phyloP scores from a whole-genome alignment of 768 basidiomycete genomes.

The Kwoniella europaea region DNA sequence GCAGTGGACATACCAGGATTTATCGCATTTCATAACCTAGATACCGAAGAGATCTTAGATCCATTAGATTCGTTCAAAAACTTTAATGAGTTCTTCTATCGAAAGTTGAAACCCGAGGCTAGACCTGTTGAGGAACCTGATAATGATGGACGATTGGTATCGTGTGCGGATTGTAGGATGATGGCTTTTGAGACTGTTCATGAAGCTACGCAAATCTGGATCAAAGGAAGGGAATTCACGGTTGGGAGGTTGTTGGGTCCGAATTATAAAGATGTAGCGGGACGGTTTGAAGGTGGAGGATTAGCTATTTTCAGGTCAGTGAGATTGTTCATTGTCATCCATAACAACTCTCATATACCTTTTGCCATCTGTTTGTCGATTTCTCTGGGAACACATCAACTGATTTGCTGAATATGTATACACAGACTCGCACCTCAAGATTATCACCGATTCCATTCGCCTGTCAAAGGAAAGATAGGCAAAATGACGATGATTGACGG shows the following conservation, averaged over 20 bases:
- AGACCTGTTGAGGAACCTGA: constrained; percentile 74
- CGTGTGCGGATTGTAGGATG: constrained; percentile 93
- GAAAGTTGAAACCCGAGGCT: constrained; percentile 82
- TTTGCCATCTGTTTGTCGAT: too few relatives aligned
- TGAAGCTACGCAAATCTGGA: constrained; percentile 90
- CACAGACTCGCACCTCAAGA: constrained; percentile 66
- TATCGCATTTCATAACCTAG: constrained; percentile 85
- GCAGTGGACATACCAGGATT: constrained; percentile 82
- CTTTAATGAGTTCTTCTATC: constrained; percentile 87
- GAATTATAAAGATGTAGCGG: constrained; percentile 70
- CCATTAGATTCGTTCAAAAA: constrained; percentile 84
- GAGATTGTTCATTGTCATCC: too few relatives aligned
- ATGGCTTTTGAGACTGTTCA: constrained; percentile 87
- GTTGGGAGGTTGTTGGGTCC: constrained; percentile 80
- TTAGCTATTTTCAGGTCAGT: constrained; percentile 77
- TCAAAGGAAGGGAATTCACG: constrained; percentile 94
- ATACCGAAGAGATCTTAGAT: constrained; percentile 79
- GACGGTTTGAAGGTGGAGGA: constrained; percentile 77
- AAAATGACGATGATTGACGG: constrained; percentile 80
- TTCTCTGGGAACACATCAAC: too few relatives aligned
- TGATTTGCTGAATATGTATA: too few relatives aligned
- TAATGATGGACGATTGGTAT: constrained; percentile 78
- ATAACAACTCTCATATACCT: too few relatives aligned
- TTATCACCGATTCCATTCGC: constrained; percentile 80
- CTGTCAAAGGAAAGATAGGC: constrained; percentile 66